Evolutionary conservation across 345 rosid genomes (phyloP).

Genomic region (Bruguiera sexangula): DNA sequence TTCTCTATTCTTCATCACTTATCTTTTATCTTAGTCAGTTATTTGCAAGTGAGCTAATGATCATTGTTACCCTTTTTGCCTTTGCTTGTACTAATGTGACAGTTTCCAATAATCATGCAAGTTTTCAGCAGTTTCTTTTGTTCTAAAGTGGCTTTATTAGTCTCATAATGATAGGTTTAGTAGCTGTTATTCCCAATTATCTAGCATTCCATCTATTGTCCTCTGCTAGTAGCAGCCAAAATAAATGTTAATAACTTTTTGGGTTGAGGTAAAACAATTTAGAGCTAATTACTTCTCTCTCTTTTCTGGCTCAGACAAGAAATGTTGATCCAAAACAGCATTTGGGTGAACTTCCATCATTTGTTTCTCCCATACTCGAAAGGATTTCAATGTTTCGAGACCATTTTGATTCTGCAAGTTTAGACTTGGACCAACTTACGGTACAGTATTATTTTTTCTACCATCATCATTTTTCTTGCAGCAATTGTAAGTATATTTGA

Average conservation of each 20-base stretch:
- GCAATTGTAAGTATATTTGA: neutral
- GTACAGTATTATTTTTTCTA: slow-evolving; percentile 39
- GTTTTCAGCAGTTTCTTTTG: too few relatives aligned
- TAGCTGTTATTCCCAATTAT: too few relatives aligned
- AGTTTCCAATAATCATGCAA: too few relatives aligned
- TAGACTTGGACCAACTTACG: slow-evolving; percentile 73
- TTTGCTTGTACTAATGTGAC: too few relatives aligned
- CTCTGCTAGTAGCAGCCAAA: neutral
- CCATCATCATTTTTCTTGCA: neutral
- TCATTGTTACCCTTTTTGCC: too few relatives aligned
- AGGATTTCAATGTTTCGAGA: slow-evolving; percentile 50
- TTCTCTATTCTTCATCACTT: too few relatives aligned
- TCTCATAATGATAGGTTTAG: too few relatives aligned
- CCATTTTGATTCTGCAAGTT: slow-evolving; percentile 33
- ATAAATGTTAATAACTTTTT: neutral
- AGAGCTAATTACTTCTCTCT: slow-evolving; percentile 2
- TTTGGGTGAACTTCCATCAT: slow-evolving; percentile 76
- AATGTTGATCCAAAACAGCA: slow-evolving; percentile 64
- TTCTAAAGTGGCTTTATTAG: too few relatives aligned
- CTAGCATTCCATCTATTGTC: neutral
- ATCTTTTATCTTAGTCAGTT: too few relatives aligned
- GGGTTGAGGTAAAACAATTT: slow-evolving; percentile 1
- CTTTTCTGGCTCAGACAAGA: slow-evolving; percentile 48
- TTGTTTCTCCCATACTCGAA: slow-evolving; percentile 56
- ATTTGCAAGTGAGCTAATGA: too few relatives aligned